Percentiles rank a stretch among this genome's conserved stretches.
Evolutionary conservation across 2,329 filamentous ascomycete species (phyloP).

Genomic region (Hypoxylon sp.): DNA sequence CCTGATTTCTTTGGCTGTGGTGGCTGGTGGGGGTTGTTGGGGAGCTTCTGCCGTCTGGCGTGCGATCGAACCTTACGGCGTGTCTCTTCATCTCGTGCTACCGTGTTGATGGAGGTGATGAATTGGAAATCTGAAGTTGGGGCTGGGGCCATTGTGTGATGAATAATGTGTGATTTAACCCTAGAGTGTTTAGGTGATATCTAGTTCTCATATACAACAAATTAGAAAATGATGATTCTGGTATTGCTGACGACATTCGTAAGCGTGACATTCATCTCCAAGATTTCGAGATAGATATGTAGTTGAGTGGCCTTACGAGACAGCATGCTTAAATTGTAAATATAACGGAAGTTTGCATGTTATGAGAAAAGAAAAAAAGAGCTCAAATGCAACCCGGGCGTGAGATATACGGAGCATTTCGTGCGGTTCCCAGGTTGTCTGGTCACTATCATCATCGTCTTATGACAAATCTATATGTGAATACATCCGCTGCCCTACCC

Average conservation of each 20-base stretch:
- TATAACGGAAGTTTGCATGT: slow-evolving; percentile 14
- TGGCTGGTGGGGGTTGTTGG: slow-evolving; percentile 47
- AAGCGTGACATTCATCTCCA: slow-evolving; percentile 24
- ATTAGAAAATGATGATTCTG: slow-evolving; percentile 19
- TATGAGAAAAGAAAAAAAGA: slow-evolving; percentile 16
- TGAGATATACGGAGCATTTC: slow-evolving; percentile 24
- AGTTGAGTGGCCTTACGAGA: slow-evolving; percentile 20
- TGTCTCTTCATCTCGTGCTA: slow-evolving; percentile 56
- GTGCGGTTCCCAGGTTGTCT: slow-evolving; percentile 24
- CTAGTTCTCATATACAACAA: slow-evolving; percentile 23
- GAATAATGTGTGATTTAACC: slow-evolving; percentile 9
- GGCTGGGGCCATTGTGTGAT: slow-evolving; percentile 33
- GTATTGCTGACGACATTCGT: slow-evolving; percentile 29
- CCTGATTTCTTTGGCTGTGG: slow-evolving; percentile 48
- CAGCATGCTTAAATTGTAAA: slow-evolving; percentile 22
- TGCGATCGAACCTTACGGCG: slow-evolving; percentile 56
- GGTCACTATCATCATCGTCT: slow-evolving; percentile 30
- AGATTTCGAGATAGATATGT: slow-evolving; percentile 12
- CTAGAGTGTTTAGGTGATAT: slow-evolving; percentile 1
- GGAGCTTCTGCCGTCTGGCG: slow-evolving; percentile 54
- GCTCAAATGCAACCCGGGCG: slow-evolving; percentile 14
- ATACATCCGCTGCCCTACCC: slow-evolving; percentile 26
- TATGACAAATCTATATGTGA: slow-evolving; percentile 36
- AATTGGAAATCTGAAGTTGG: slow-evolving; percentile 53
- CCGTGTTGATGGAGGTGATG: slow-evolving; percentile 57